Evolutionary conservation across 257 asterid genomes (phyloP).

Genomic region (Nicotiana otophora): DNA sequence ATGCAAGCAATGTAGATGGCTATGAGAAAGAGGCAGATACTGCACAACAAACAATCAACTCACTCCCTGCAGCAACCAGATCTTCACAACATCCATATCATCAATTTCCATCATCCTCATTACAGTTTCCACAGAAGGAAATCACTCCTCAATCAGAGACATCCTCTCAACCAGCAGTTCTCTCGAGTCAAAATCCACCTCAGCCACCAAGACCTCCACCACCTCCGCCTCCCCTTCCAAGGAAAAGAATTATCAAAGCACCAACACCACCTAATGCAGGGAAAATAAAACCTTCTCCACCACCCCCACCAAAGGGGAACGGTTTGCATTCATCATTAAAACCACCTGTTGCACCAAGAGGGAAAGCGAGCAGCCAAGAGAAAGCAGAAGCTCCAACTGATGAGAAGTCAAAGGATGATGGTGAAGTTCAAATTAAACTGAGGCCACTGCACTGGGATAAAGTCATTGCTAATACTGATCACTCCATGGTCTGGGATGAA

Average conservation of each 20-base stretch:
- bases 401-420: constrained; percentile 20
- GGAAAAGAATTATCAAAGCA: constrained; percentile 10
- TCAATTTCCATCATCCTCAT: constrained; percentile 16
- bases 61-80: constrained; percentile 2
- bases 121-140: constrained; percentile 13
- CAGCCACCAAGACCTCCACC: constrained; percentile 22
- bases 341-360: constrained; percentile 44
- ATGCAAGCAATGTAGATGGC: constrained; percentile 16
- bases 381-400: constrained; percentile 14
- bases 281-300: constrained; percentile 23
- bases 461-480: constrained; percentile 59
- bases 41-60: not conserved
- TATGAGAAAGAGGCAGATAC: constrained; percentile 2
- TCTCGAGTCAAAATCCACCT: constrained; percentile 15
- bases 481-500: constrained; percentile 91
- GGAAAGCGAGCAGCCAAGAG: constrained; percentile 12
- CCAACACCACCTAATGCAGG: constrained; percentile 13
- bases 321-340: constrained; percentile 19
- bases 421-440: constrained; percentile 36
- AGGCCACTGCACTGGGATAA: constrained; percentile 95
- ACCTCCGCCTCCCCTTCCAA: constrained; percentile 29
- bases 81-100: not conserved
- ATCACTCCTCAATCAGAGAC: not conserved
- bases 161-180: not conserved
- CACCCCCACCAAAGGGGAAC: constrained; percentile 27